phyloP scores from a whole-genome alignment of 2,329 filamentous ascomycete genomes.

The Pseudogymnoascus sp. region DNA sequence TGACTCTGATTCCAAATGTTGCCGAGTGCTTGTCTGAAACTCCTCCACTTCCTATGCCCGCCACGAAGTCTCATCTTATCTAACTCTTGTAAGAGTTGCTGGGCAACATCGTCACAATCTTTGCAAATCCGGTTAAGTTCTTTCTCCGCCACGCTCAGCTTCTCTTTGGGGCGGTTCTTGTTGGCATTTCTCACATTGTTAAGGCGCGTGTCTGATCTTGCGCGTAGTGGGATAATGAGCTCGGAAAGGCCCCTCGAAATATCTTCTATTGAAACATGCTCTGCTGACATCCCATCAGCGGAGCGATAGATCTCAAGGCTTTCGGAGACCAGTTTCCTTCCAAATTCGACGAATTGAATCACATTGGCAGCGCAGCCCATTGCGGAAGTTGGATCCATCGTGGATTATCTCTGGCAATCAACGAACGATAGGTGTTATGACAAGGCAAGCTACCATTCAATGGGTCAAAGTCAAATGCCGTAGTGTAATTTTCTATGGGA shows the following conservation, averaged over 20 bases:
- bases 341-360: not conserved
- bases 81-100: not conserved
- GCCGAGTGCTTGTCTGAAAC: not conserved
- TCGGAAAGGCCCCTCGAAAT: too few species aligned
- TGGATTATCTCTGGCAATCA: not conserved
- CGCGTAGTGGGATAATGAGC: too few species aligned
- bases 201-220: too few species aligned
- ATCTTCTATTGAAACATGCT: too few species aligned
- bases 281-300: not conserved
- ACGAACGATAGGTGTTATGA: not conserved
- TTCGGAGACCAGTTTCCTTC: not conserved
- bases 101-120: not conserved
- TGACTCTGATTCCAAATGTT: not conserved
- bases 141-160: not conserved
- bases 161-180: not conserved
- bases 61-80: not conserved
- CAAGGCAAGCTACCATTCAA: not conserved
- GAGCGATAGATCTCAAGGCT: not conserved
- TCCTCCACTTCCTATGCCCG: not conserved
- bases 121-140: not conserved
- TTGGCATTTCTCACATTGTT: not conserved
- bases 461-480: not conserved
- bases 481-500: not conserved
- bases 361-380: not conserved
- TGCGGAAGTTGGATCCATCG: not conserved